Evolutionary conservation across 768 basidiomycete genomes (phyloP).

Genomic region (Calocybe cyanea): DNA sequence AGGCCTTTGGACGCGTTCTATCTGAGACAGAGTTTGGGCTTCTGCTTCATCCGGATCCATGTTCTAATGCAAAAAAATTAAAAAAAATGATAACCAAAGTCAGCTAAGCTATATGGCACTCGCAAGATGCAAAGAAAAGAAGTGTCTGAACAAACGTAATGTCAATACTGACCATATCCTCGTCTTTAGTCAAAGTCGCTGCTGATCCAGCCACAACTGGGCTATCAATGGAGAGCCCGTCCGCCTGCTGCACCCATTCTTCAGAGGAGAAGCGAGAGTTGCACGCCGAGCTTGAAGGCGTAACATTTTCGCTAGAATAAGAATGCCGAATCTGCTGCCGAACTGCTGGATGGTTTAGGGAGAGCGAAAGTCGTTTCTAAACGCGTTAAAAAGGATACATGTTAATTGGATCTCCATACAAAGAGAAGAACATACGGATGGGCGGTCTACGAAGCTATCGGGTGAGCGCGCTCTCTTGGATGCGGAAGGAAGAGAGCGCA

Average conservation of each 20-base stretch:
- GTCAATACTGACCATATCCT: conserved; percentile 53
- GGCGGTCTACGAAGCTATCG: conserved; percentile 46
- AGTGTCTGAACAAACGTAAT: conserved; percentile 1
- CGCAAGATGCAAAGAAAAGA: background rate
- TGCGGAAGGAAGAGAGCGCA: conserved; percentile 23
- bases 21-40: background rate
- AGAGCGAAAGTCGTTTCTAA: conserved; percentile 60
- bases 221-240: conserved; percentile 62
- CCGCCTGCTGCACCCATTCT: conserved; percentile 74
- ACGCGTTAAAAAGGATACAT: background rate
- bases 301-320: conserved; percentile 12
- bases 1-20: conserved; percentile 2
- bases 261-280: conserved; percentile 48
- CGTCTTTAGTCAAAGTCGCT: conserved; percentile 27
- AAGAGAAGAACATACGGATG: conserved; percentile 38
- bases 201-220: conserved; percentile 27
- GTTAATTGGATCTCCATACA: background rate
- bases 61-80: conserved; percentile 14
- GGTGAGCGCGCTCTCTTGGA: conserved; percentile 64
- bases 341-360: conserved; percentile 19
- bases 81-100: background rate
- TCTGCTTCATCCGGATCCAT: conserved; percentile 23
- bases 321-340: conserved; percentile 5
- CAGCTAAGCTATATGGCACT: too few relatives aligned
- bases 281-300: conserved; percentile 22